Base-by-base conservation (phyloP, 768 basidiomycete species). In the Boletellus emodensis region DNA sequence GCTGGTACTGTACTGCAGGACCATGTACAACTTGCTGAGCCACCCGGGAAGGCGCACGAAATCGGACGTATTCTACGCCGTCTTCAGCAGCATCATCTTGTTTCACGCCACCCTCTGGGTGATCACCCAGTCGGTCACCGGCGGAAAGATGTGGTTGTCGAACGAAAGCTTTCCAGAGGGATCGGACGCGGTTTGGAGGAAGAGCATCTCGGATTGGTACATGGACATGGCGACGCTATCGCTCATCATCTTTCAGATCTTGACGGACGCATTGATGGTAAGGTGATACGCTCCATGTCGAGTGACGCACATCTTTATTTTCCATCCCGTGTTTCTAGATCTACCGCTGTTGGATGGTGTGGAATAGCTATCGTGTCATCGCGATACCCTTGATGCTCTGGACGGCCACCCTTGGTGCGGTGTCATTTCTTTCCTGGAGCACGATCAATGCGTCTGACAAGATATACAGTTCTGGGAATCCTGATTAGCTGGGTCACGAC, bases 261-360 rank as follows among this genome's bases (percentile, higher is more conserved):
- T 72, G 51, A 62, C 62, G 9, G 69, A 71, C 40, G 72, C 12
- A 2, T 20, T 51, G 1, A 51, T 57, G 56, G 53, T 57, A 48
- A 60, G 53, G 61, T 40, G 22, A 20, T 5, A 20, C 28, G 15
- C 26, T 22, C 24, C 4, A 24, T 22, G 15, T n/a, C 18, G 20
- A 26, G 24, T 26, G 24, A 26, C 24, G 24, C 20, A 5, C 14
- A 14, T 20, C 14, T 24, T 48, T 15, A 30, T 43, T 15, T 33
- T 43, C 1, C 32, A 26, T 26, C 24, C 13, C 11, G 0, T 36
- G 34, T 1, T 20, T 69, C 20, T 36, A 74, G 72, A 57, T 73
- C 12, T 66, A 70, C 51, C 72, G 71, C 17, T 70, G 69, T 48
- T 66, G 53, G 17, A 54, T 70, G 26, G 52, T 73, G 10, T 74